Evolutionary conservation across 257 asterid species (phyloP).

Genomic region (Cordia subcordata): DNA sequence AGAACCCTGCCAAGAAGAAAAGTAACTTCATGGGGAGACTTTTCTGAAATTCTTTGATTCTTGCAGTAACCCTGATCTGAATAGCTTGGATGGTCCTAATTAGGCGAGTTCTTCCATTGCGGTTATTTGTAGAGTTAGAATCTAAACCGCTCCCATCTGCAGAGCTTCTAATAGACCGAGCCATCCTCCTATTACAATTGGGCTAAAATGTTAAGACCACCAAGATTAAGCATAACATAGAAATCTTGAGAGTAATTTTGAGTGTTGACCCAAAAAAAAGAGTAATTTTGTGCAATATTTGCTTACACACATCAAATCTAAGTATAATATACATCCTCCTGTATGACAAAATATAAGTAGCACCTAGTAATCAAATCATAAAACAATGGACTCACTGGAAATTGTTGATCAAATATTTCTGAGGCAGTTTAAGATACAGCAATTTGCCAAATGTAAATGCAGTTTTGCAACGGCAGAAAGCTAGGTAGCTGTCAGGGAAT

Average conservation of each 20-base stretch:
- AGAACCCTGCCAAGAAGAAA: constrained; percentile 81
- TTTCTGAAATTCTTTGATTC: constrained; percentile 49
- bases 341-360: not conserved
- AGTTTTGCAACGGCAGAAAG: not conserved
- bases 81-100: constrained; percentile 54
- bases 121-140: constrained; percentile 38
- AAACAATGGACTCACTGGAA: not conserved
- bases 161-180: constrained; percentile 59
- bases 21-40: constrained; percentile 67
- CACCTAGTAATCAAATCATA: not conserved
- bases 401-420: not conserved
- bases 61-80: constrained; percentile 36
- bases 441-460: not conserved
- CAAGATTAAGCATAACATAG: not conserved
- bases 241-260: not conserved
- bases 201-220: not conserved
- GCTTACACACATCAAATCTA: too few species aligned
- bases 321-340: too few species aligned
- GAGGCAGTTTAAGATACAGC: not conserved
- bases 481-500: not conserved
- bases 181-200: not conserved
- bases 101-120: constrained; percentile 62
- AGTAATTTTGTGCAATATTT: not conserved
- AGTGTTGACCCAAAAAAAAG: too few species aligned
- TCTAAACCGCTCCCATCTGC: constrained; percentile 53